phyloP scores from a whole-genome alignment of 768 basidiomycete species.

The Nidula microcarpa region DNA sequence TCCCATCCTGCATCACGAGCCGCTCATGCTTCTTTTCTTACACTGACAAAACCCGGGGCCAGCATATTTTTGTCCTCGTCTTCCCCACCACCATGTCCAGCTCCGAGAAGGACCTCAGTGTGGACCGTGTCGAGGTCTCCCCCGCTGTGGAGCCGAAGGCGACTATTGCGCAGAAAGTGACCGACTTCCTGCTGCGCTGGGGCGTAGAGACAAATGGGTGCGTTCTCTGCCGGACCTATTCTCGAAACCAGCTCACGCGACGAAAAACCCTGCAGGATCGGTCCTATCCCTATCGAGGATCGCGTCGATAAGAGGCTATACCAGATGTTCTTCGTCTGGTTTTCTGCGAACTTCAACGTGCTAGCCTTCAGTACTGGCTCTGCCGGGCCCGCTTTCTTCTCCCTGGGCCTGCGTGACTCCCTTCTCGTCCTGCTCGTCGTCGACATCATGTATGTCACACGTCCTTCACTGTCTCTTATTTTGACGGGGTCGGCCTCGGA shows the following conservation, averaged over 20 bases:
- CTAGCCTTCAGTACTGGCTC: slow-evolving; percentile 60
- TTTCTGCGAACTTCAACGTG: slow-evolving; percentile 67
- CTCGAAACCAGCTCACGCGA: neutral
- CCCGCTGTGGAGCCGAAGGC: neutral
- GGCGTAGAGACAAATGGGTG: slow-evolving; percentile 32
- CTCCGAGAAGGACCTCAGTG: too few species aligned
- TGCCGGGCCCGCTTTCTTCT: slow-evolving; percentile 56
- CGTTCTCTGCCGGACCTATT: slow-evolving; percentile 4
- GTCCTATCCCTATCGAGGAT: slow-evolving; percentile 46
- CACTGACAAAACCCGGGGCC: too few species aligned
- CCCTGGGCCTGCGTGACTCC: slow-evolving; percentile 48
- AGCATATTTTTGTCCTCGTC: too few species aligned
- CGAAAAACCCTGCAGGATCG: slow-evolving; percentile 31
- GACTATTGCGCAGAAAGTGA: slow-evolving; percentile 9
- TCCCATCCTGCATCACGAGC: too few species aligned
- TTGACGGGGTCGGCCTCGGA: neutral
- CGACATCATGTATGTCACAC: slow-evolving; percentile 34
- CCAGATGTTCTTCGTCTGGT: slow-evolving; percentile 72
- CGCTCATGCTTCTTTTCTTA: too few species aligned
- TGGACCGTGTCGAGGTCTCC: too few species aligned
- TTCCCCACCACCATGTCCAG: too few species aligned
- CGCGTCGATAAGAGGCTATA: slow-evolving; percentile 56
- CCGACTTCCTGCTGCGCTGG: slow-evolving; percentile 19
- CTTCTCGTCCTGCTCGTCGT: slow-evolving; percentile 44
- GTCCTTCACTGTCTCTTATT: neutral